Evolutionary conservation across 169 alveolate genomes (phyloP).

Genomic region (Plasmodium falciparum): DNA sequence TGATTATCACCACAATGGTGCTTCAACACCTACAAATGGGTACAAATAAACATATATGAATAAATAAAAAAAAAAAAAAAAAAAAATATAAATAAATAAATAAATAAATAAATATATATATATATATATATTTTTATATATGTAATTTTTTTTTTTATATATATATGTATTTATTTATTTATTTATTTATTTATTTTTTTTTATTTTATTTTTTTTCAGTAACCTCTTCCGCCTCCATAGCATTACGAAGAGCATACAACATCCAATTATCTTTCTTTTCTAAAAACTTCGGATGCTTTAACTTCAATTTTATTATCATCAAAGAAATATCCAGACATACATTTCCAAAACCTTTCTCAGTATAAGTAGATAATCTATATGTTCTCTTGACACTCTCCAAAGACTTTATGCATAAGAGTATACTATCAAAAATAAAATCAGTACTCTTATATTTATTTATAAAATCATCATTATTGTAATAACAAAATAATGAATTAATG

Average conservation of each 20-base stretch:
- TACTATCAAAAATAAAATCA: constrained; percentile 28
- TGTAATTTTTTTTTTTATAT: neutral
- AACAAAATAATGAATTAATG: constrained; percentile 39
- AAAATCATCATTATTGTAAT: constrained; percentile 33
- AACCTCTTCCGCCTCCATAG: constrained; percentile 28
- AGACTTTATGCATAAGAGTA: constrained; percentile 15
- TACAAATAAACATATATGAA: neutral
- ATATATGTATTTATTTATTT: neutral
- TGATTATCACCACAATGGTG: constrained; percentile 25
- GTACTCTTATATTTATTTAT: constrained; percentile 16
- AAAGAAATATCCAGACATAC: constrained; percentile 22
- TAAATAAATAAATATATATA: neutral
- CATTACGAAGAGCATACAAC: constrained; percentile 36
- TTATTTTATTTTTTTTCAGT: too few species aligned
- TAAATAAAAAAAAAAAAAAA: too few species aligned
- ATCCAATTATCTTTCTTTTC: constrained; percentile 3
- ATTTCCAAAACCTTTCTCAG: constrained; percentile 8
- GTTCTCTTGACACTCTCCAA: constrained; percentile 37
- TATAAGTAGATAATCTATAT: constrained; percentile 1
- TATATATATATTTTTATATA: neutral
- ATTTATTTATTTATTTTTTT: neutral
- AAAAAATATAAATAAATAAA: neutral
- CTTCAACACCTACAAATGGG: constrained; percentile 1
- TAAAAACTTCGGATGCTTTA: neutral
- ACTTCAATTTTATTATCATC: constrained; percentile 25